These are phyloP conservation scores for Cucumis hystrix DNA, from an alignment of 306 rosid species.

Conservation along the genomic window DNA sequence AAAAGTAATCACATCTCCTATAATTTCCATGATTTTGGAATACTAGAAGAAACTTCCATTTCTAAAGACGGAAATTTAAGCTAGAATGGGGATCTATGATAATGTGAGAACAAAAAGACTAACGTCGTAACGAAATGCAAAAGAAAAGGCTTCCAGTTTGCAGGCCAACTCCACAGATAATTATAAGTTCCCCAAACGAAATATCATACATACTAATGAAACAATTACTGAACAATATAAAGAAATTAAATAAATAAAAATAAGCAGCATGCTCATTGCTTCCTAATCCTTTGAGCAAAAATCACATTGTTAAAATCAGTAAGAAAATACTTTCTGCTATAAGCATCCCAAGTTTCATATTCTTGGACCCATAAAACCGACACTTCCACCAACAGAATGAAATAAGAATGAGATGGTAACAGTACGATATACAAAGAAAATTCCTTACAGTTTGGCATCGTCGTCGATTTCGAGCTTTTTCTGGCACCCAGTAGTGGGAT, in stretches of 20 bases:
- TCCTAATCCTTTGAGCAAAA: background rate
- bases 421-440: background rate
- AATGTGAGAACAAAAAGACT: background rate
- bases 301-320: background rate
- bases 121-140: background rate
- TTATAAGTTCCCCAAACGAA: background rate
- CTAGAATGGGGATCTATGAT: background rate
- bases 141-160: background rate
- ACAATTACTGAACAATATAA: background rate
- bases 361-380: background rate
- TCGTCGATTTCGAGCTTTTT: constrained; percentile 54
- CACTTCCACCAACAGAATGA: background rate
- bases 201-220: background rate
- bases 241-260: background rate
- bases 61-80: background rate
- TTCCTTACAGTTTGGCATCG: constrained; percentile 20
- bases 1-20: background rate
- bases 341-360: background rate
- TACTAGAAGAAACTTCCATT: background rate
- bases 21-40: background rate
- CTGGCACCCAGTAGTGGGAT: constrained; percentile 55
- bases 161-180: background rate
- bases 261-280: background rate
- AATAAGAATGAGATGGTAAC: background rate
- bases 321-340: background rate